Percentiles rank a stretch among this genome's conserved stretches.
phyloP scores from a whole-genome alignment of 495 filamentous ascomycete species.

The Cryomyces minteri region DNA sequence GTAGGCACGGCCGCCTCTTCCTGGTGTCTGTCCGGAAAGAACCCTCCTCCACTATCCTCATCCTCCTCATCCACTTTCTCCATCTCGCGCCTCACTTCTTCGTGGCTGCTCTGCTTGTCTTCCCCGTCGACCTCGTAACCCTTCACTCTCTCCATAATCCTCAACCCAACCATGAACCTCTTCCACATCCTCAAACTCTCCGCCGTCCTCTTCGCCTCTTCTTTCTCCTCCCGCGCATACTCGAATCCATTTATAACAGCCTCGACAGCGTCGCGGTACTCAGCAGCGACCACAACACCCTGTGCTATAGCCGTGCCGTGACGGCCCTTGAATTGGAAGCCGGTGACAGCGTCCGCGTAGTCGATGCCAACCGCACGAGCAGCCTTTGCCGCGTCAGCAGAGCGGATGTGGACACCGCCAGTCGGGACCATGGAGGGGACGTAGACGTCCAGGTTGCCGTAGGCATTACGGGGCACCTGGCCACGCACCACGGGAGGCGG shows the following conservation, averaged over 20 bases:
- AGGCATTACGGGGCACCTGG: conserved; percentile 66
- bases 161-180: conserved; percentile 50
- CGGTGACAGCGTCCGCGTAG: conserved; percentile 75
- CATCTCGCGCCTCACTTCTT: conserved; percentile 2
- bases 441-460: conserved; percentile 80
- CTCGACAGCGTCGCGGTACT: conserved; percentile 51
- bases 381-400: conserved; percentile 48
- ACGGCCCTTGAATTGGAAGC: conserved; percentile 70
- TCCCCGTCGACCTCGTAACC: conserved; percentile 39
- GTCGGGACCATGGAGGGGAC: conserved; percentile 81
- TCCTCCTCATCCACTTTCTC: conserved; percentile 8
- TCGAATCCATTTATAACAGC: conserved; percentile 45
- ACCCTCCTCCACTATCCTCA: conserved; percentile 1
- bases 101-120: conserved; percentile 2
- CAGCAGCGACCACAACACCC: conserved; percentile 57
- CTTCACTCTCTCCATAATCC: conserved; percentile 60
- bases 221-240: conserved; percentile 37
- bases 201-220: conserved; percentile 33
- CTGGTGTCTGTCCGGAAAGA: background rate
- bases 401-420: conserved; percentile 55
- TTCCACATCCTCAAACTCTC: conserved; percentile 58
- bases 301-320: conserved; percentile 61
- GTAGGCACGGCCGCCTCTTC: background rate
- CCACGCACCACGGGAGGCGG: conserved; percentile 61
- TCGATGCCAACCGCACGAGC: conserved; percentile 67